A percentile compares a stretch with the other conserved stretches of the same genome.
These are phyloP conservation scores for Solanum hybrid DNA, from an alignment of 305 asterid species.

Conservation along the genomic window DNA sequence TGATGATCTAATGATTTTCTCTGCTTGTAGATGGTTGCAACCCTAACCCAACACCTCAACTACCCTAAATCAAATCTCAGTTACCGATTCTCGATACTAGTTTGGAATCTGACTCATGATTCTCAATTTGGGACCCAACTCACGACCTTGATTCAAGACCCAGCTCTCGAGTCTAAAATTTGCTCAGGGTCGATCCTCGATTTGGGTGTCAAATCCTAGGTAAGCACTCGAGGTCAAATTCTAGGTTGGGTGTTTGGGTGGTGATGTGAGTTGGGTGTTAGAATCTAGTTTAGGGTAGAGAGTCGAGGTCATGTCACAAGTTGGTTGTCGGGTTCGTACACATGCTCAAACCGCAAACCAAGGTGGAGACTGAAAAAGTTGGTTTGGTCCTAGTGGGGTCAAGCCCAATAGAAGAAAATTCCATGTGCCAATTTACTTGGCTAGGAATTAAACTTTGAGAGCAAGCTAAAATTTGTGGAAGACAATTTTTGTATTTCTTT, in stretches of 20 bases:
- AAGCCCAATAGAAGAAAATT: background rate
- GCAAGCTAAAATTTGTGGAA: background rate
- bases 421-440: background rate
- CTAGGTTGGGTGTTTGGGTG: background rate
- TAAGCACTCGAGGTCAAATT: background rate
- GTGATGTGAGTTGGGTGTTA: background rate
- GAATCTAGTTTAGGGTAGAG: background rate
- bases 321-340: background rate
- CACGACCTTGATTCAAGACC: background rate
- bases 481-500: background rate
- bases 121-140: background rate
- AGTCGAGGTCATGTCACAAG: background rate
- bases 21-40: background rate
- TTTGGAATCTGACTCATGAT: background rate
- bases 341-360: background rate
- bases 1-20: background rate
- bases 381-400: background rate
- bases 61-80: background rate
- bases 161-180: background rate
- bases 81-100: background rate
- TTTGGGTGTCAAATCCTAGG: background rate
- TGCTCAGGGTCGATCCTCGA: rapidly evolving
- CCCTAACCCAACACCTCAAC: background rate
- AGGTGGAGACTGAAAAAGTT: background rate
- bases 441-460: background rate